Conservation (phyloP, 129 eudicot genomes). For the Arctium minus region DNA sequence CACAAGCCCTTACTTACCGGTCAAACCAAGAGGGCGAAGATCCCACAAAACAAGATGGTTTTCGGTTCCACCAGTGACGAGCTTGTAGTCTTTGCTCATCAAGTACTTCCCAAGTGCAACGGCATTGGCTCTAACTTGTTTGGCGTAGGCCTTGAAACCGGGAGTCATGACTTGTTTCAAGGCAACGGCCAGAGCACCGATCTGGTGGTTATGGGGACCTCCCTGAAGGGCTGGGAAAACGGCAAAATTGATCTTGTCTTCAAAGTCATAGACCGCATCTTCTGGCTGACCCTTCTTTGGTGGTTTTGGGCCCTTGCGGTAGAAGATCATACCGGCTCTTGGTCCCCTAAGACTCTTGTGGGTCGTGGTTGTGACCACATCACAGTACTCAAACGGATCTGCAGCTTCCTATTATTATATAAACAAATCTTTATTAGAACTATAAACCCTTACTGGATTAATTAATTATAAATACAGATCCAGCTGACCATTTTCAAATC, state of each 20-base stretch:
- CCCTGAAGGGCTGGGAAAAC: constrained; percentile 99
- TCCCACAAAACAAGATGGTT: constrained; percentile 99
- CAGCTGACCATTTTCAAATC: background rate
- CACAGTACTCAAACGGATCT: constrained; percentile 95
- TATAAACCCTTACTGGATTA: background rate
- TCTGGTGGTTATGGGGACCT: constrained; percentile 98
- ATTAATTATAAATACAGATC: background rate
- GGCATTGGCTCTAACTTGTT: constrained; percentile 94
- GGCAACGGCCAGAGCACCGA: constrained; percentile 95
- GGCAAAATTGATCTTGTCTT: constrained; percentile 95
- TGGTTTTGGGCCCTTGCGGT: constrained; percentile 93
- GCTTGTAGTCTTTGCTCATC: constrained; percentile 79
- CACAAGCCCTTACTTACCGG: constrained; percentile 43
- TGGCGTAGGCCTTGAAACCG: constrained; percentile 90
- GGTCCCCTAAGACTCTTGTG: constrained; percentile 99
- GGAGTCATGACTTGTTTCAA: constrained; percentile 83
- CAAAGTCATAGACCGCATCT: constrained; percentile 87
- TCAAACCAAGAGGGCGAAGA: constrained; percentile 98
- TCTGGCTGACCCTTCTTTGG: constrained; percentile 97
- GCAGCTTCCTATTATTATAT: constrained; percentile 72
- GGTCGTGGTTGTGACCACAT: constrained; percentile 96
- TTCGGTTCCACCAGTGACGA: constrained; percentile 95
- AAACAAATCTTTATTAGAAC: background rate
- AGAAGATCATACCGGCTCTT: constrained; percentile 98
- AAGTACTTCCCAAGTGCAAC: constrained; percentile 87